These are phyloP conservation scores for Cryptococcus sp. DNA, from an alignment of 1,284 basidiomycete species.

Conservation along the genomic window DNA sequence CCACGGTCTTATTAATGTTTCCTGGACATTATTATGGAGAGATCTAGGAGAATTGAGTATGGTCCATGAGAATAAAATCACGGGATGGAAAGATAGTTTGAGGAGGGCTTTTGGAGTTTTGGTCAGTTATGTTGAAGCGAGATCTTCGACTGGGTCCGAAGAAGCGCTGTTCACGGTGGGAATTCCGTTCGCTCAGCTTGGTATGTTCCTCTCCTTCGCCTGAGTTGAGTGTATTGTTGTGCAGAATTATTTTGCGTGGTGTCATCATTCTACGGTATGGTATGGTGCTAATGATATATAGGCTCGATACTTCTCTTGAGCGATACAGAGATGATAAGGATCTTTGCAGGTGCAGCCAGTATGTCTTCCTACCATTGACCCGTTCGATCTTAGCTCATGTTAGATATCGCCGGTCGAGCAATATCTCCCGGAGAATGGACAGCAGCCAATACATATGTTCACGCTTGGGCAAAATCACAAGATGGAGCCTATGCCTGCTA, in stretches of 20 bases:
- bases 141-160: neutral
- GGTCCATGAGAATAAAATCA: conserved; percentile 20
- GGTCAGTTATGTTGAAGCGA: conserved; percentile 6
- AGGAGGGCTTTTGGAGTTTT: conserved; percentile 14
- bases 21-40: conserved; percentile 24
- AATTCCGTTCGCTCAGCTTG: conserved; percentile 21
- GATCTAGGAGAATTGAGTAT: conserved; percentile 25
- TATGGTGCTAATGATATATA: neutral
- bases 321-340: conserved; percentile 22
- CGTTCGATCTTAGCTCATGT: neutral
- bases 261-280: neutral
- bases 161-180: conserved; percentile 15
- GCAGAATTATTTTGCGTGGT: too few relatives aligned
- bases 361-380: neutral
- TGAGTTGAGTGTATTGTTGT: neutral
- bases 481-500: conserved; percentile 17
- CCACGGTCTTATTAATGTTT: conserved; percentile 20
- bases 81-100: conserved; percentile 21
- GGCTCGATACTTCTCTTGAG: conserved; percentile 18
- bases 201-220: neutral
- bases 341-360: conserved; percentile 23
- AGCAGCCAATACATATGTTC: conserved; percentile 18
- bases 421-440: conserved; percentile 23
- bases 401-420: conserved; percentile 16
- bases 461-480: conserved; percentile 16